Evolutionary conservation across 2,329 filamentous ascomycete species (phyloP).

Genomic region (Diplodia scrobiculata): DNA sequence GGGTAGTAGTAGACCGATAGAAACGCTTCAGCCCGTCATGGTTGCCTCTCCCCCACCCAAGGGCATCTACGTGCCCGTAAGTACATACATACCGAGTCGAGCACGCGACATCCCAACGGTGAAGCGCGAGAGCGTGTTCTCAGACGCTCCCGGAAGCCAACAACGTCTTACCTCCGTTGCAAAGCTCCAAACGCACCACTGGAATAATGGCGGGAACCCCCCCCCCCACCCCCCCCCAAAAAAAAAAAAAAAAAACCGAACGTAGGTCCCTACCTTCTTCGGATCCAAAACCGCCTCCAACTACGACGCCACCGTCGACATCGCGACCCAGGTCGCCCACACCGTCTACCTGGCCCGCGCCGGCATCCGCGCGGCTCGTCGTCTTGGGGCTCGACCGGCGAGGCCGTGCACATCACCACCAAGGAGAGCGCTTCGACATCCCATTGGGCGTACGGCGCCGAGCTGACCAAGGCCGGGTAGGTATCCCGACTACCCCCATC

Average conservation of each 20-base stretch:
- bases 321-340: slow-evolving; percentile 51
- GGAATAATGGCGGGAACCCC: neutral
- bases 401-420: slow-evolving; percentile 60
- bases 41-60: slow-evolving; percentile 27
- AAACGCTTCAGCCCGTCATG: neutral
- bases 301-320: slow-evolving; percentile 35
- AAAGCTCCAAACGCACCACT: neutral
- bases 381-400: slow-evolving; percentile 61
- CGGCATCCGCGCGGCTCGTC: slow-evolving; percentile 58
- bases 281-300: slow-evolving; percentile 40
- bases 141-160: neutral
- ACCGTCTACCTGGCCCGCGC: slow-evolving; percentile 58
- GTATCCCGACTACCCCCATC: slow-evolving; percentile 53
- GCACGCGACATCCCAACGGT: neutral
- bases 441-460: slow-evolving; percentile 53
- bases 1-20: neutral
- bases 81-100: neutral
- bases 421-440: slow-evolving; percentile 55
- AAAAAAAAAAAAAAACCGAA: too few species aligned
- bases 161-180: neutral
- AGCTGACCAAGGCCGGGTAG: slow-evolving; percentile 56
- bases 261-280: slow-evolving; percentile 61
- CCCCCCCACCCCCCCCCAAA: neutral
- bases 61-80: slow-evolving; percentile 30
- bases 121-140: neutral